Base-by-base conservation (phyloP, 2,329 filamentous ascomycete species). In the Alternaria triticimaculans region DNA sequence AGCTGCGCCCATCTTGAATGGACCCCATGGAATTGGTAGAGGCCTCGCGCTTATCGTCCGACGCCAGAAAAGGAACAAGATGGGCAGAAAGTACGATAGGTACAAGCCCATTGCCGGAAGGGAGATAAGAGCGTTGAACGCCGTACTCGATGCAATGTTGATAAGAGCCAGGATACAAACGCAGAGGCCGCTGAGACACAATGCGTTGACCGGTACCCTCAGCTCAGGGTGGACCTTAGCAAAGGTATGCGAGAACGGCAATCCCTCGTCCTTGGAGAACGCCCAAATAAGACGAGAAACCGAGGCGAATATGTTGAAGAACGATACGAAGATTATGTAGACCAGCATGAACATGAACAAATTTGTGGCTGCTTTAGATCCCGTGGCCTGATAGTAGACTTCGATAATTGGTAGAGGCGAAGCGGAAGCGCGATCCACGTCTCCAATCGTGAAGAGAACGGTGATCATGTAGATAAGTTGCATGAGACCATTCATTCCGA, bases 211-310 rank as follows among this genome's bases (percentile, higher is more conserved):
- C 7, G 73, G 71, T 37, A 58, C 26, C n/a, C 67, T 66, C 15
- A 73, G 60, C 10, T 14, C 67, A 1, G 71, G 65, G 50, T 74
- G 64, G 3, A 76, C 69, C 44, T 71, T 70, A 25, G 76, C 23
- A 70, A 78, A 49, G 65, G 73, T 11, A 65, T 65, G n/a, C 68
- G 68, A 60, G 69, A 71, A 75, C 0, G 82, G 83, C 0, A 84
- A 71, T 4, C 81, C 83, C 3, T 80, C 80, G 56, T 85, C 84
- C 2, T 81, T 70, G 9, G 84, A 80, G 77, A 84, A 86, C 0
- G 83, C 83, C 84, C 84, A 85, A 3, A 81, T 81, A 1, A 85
- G 72, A 5, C 84, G 80, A 1, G 82, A 83, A 0, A 81, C 82
- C 1, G 83, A 84, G 1, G 84, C 82, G 7, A 84, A 77, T 37